Conservation (phyloP, 352 stramenopile species). For the Phytophthora brassicae region DNA sequence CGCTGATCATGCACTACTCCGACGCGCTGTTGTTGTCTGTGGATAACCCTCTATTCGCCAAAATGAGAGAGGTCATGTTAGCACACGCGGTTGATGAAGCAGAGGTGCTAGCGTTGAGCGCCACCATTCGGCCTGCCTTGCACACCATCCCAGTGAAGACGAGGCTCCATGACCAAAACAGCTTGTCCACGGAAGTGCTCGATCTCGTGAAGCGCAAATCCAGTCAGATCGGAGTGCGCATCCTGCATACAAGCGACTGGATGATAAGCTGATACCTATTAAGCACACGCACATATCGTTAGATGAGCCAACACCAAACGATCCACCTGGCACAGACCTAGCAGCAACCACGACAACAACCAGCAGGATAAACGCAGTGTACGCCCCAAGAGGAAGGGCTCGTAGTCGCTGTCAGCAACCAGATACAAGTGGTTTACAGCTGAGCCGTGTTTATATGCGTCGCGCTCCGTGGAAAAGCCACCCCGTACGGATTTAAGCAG, state of each 20-base stretch:
- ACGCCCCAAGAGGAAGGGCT: background rate
- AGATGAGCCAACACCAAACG: background rate
- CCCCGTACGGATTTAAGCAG: conserved; percentile 8
- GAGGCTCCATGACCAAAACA: too few species aligned
- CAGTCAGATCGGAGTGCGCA: conserved; percentile 4
- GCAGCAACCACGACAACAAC: background rate
- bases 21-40: conserved; percentile 2
- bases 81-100: too few species aligned
- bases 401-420: background rate
- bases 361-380: background rate
- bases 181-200: too few species aligned
- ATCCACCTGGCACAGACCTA: background rate
- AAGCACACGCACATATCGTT: background rate
- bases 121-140: too few species aligned
- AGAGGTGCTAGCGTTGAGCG: too few species aligned
- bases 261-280: conserved; percentile 8
- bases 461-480: conserved; percentile 3
- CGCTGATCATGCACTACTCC: conserved; percentile 14
- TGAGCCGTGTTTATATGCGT: conserved; percentile 1
- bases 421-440: conserved; percentile 13
- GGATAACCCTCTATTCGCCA: background rate
- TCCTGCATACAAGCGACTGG: conserved; percentile 14
- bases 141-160: too few species aligned
- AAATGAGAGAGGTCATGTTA: conserved; percentile 1
- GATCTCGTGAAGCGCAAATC: conserved; percentile 5